These are phyloP conservation scores for Termitomyces sp. DNA, from an alignment of 768 basidiomycete genomes.

Conservation along the genomic window DNA sequence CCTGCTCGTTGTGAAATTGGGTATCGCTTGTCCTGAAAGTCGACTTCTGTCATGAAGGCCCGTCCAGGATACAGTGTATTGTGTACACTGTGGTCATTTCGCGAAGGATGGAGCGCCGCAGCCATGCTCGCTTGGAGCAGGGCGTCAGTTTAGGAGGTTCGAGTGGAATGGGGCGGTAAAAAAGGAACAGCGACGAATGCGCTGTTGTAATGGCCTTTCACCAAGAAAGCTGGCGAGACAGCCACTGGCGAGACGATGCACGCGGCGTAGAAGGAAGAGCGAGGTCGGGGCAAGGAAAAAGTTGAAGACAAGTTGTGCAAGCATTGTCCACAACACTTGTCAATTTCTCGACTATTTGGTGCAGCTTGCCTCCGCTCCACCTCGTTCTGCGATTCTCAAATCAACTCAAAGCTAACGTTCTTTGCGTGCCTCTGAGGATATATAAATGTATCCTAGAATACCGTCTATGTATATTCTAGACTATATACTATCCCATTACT, in stretches of 20 bases:
- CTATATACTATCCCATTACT: slow-evolving; percentile 30
- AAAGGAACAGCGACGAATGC: neutral
- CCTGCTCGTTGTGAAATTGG: slow-evolving; percentile 27
- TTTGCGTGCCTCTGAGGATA: neutral
- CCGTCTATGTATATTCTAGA: slow-evolving; percentile 10
- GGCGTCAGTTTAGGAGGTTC: slow-evolving; percentile 20
- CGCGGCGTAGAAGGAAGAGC: neutral
- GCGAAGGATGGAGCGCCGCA: slow-evolving; percentile 46
- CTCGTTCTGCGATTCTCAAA: neutral
- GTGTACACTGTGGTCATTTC: slow-evolving; percentile 39
- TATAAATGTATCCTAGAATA: slow-evolving; percentile 9
- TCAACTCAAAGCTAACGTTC: too few relatives aligned
- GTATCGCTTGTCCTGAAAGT: slow-evolving; percentile 65
- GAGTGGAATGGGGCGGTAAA: neutral
- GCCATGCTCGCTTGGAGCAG: slow-evolving; percentile 36
- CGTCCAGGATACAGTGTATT: slow-evolving; percentile 43
- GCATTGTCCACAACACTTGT: slow-evolving; percentile 16
- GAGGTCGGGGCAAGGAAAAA: neutral
- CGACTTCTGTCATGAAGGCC: slow-evolving; percentile 57
- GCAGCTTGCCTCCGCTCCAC: slow-evolving; percentile 12
- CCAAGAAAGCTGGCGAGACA: too few relatives aligned
- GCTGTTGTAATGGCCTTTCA: neutral
- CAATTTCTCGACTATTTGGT: slow-evolving; percentile 17
- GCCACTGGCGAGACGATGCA: neutral
- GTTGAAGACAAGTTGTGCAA: neutral